A percentile compares a stretch with the other conserved stretches of the same genome.
phyloP scores from a whole-genome alignment of 2,329 filamentous ascomycete species.

The Penicillium aurantiogriseum region DNA sequence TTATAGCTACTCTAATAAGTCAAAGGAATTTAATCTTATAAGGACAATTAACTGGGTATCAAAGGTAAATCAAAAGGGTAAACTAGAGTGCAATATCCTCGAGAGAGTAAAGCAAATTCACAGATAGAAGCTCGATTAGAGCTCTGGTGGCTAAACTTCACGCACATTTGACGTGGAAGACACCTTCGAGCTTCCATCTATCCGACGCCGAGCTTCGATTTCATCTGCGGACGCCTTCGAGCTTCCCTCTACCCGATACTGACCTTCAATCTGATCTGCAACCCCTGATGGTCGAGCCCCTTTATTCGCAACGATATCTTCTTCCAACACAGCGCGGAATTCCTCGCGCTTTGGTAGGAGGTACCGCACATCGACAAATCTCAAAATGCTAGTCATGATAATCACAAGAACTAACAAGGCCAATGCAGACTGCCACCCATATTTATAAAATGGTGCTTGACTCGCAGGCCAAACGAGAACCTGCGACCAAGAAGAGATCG shows the following conservation, averaged over 20 bases:
- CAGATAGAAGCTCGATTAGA: background rate
- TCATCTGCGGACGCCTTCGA: background rate
- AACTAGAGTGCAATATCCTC: too few species aligned
- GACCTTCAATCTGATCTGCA: background rate
- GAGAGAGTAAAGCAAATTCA: background rate
- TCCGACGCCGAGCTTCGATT: background rate
- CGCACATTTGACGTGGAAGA: background rate
- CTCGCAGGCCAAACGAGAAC: slow-evolving; percentile 54
- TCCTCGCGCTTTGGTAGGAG: slow-evolving; percentile 29
- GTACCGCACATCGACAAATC: slow-evolving; percentile 47
- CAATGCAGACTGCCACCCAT: slow-evolving; percentile 51
- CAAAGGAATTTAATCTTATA: background rate
- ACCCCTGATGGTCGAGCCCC: slow-evolving; percentile 4
- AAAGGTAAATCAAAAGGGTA: background rate
- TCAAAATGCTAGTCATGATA: slow-evolving; percentile 46
- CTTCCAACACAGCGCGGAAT: slow-evolving; percentile 19
- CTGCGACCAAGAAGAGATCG: slow-evolving; percentile 53
- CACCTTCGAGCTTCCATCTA: background rate
- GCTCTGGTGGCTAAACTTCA: background rate
- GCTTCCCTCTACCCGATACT: background rate
- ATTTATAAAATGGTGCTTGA: slow-evolving; percentile 51
- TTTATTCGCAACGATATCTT: slow-evolving; percentile 11
- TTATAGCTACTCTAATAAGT: background rate
- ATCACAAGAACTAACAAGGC: slow-evolving; percentile 48
- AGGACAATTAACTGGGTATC: background rate